Conservation (phyloP, 345 rosid genomes). For the Brassica nigra region DNA sequence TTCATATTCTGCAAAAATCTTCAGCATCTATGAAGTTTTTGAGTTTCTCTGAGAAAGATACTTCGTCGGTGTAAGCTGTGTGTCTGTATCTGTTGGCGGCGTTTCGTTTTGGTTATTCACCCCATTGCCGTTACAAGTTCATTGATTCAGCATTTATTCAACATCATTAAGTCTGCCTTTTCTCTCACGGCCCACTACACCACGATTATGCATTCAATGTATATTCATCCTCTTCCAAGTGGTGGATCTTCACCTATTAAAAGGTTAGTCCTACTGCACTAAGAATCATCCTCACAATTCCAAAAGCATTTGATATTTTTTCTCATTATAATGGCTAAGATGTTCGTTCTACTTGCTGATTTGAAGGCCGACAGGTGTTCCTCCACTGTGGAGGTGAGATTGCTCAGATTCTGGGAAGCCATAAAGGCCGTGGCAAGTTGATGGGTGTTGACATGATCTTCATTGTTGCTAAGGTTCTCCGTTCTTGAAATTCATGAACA, state of each 20-base stretch:
- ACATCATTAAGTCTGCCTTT: background rate
- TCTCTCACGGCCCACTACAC: background rate
- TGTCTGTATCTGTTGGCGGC: no score
- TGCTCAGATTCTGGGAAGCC: background rate
- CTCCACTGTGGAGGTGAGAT: no score
- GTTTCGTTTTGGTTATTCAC: background rate
- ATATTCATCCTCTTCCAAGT: background rate
- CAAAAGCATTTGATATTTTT: background rate
- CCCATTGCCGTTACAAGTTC: background rate
- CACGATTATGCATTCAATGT: background rate
- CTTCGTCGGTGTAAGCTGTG: no score
- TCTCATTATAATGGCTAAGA: background rate
- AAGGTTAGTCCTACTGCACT: background rate
- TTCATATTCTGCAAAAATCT: no score
- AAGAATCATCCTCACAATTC: background rate
- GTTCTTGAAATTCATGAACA: background rate
- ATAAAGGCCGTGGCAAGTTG: background rate
- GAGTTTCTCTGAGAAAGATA: no score
- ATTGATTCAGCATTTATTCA: background rate
- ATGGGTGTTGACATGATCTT: background rate
- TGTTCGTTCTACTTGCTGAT: background rate
- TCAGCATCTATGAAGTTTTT: no score
- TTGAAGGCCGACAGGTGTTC: no score
- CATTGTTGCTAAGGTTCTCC: background rate
- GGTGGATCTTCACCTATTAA: background rate